Evolutionary conservation across 2,329 filamentous ascomycete species (phyloP).

Genomic region (Alternaria rosae): DNA sequence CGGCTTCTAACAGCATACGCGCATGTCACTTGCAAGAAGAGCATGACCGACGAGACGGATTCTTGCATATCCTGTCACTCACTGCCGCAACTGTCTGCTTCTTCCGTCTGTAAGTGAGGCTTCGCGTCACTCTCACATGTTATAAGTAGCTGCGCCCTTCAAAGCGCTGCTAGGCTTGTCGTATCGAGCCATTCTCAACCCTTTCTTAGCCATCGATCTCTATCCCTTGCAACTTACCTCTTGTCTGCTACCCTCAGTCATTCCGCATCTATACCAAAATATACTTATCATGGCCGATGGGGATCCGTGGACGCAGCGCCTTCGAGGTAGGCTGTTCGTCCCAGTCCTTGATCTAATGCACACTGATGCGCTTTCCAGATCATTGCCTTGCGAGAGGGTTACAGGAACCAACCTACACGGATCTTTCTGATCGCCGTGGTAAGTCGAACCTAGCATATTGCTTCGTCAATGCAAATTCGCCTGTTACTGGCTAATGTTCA

Average conservation of each 20-base stretch:
- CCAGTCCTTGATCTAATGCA: background rate
- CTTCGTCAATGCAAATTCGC: background rate
- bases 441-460: conserved; percentile 2
- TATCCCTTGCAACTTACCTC: background rate
- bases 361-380: conserved; percentile 31
- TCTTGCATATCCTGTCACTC: conserved; percentile 24
- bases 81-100: conserved; percentile 9
- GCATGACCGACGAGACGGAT: conserved; percentile 30
- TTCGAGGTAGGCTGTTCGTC: conserved; percentile 32
- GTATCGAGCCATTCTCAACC: conserved; percentile 2
- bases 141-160: conserved; percentile 17
- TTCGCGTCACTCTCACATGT: background rate
- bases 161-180: background rate
- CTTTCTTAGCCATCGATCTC: background rate
- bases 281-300: conserved; percentile 27
- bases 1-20: conserved; percentile 25
- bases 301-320: conserved; percentile 35
- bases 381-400: conserved; percentile 39
- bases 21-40: conserved; percentile 22
- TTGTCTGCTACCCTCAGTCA: background rate
- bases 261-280: background rate
- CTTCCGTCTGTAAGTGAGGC: conserved; percentile 9
- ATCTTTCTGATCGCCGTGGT: conserved; percentile 50
- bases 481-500: conserved; percentile 1
- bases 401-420: conserved; percentile 42